Percentiles rank a stretch among this genome's conserved stretches.
phyloP scores from a whole-genome alignment of 192 early-diverging fungal genomes.

The Podila verticillata region DNA sequence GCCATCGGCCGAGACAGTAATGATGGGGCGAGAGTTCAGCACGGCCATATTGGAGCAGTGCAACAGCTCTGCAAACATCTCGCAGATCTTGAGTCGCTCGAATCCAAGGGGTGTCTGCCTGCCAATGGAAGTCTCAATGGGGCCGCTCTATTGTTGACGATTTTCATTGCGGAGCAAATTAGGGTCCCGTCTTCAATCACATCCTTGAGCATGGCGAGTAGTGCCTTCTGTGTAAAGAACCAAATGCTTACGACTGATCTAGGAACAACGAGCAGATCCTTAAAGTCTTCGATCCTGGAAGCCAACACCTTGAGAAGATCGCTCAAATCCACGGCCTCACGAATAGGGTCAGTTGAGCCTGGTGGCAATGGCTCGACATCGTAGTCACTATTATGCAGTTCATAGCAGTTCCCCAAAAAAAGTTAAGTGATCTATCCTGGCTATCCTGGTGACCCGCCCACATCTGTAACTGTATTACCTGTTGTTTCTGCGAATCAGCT shows the following conservation, averaged over 20 bases:
- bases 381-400: conserved; percentile 43
- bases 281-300: conserved; percentile 79
- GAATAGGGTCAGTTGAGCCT: conserved; percentile 29
- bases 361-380: conserved; percentile 48
- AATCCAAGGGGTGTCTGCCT: conserved; percentile 86
- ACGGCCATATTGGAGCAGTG: conserved; percentile 90
- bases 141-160: conserved; percentile 44
- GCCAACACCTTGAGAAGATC: conserved; percentile 92
- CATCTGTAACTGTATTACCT: conserved; percentile 54
- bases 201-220: too few species aligned
- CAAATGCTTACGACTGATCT: conserved; percentile 70
- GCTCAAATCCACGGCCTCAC: conserved; percentile 78
- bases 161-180: background rate
- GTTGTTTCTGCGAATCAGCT: conserved; percentile 97
- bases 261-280: conserved; percentile 77
- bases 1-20: conserved; percentile 45
- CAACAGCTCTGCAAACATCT: conserved; percentile 97
- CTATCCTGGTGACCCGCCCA: background rate
- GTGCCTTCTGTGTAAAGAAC: background rate
- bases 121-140: conserved; percentile 82
- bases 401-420: background rate
- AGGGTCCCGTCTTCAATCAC: background rate
- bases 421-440: too few species aligned
- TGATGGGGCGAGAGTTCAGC: conserved; percentile 62
- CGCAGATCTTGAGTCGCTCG: conserved; percentile 95